Evolutionary conservation across 495 filamentous ascomycete genomes (phyloP), one percentile per base, ranked within the genome.

Genomic region (Aspergillus steynii): DNA sequence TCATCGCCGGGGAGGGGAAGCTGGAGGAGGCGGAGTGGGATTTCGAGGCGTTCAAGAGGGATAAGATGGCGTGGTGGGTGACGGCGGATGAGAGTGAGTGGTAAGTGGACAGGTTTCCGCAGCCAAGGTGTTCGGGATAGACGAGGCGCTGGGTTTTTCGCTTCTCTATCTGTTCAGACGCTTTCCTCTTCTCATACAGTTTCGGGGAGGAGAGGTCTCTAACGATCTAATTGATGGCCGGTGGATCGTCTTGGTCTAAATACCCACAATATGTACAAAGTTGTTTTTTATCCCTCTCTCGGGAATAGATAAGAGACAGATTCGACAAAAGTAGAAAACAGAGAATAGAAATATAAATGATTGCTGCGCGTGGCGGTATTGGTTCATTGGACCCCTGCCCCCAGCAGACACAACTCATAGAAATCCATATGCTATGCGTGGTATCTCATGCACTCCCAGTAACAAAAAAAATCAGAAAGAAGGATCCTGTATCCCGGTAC

Each of bases 1-100:
- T 82, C 78, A 75, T 77, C n/a, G 65, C 77, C 3, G 74, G 72
- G 0, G 61, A 64, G 53, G 60, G 71, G 15, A 48, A 65, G 32
- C 71, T 97, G 55, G 91, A 95, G 69, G 68, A 71, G 42, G 71
- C 72, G 29, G 91, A 95, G 71, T 97, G 93, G 93, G 90, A 95
- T 74, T 90, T 89, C 75, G 86, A 88, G 58, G 81, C 85, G 46
- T 93, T 93, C 60, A 82, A 84, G 58, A 75, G 73, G 67, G 85
- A 91, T 61, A 91, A 90, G 76, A 69, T 92, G 79, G 65, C 70
- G n/a, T 78, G 74, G 70, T 83, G 81, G 82, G 67, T 81, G 61
- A 65, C 58, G 27, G 69, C 62, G 1, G 67, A 74, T 65, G 76
- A 82, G 62, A 67, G 68, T 46, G 68, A 79, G 52, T 77, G 74